phyloP scores from a whole-genome alignment of 2,329 filamentous ascomycete genomes.

The Dendrostoma leiphaemia region DNA sequence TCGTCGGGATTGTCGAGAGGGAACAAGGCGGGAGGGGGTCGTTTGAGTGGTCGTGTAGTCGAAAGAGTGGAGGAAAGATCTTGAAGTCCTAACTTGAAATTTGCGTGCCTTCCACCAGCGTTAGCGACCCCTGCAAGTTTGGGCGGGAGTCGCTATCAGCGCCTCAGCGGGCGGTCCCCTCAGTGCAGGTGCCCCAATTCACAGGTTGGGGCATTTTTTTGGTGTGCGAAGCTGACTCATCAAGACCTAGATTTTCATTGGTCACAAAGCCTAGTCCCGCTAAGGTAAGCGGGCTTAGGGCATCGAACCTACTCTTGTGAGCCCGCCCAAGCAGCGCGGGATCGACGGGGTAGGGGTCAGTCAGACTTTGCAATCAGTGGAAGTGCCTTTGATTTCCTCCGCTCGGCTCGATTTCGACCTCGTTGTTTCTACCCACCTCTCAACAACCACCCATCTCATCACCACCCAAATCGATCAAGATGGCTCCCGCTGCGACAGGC shows the following conservation, averaged over 20 bases:
- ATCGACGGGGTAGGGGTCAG: neutral
- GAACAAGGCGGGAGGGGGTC: slow-evolving; percentile 5
- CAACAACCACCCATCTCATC: slow-evolving; percentile 25
- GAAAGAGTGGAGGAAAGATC: slow-evolving; percentile 10
- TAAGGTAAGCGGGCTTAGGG: slow-evolving; percentile 2
- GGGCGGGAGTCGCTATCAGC: no score
- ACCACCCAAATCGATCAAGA: slow-evolving; percentile 37
- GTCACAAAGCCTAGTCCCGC: neutral
- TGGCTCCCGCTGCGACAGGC: slow-evolving; percentile 55
- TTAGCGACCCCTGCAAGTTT: slow-evolving; percentile 1
- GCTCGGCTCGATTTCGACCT: slow-evolving; percentile 10
- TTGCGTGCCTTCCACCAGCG: slow-evolving; percentile 12
- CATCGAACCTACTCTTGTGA: slow-evolving; percentile 1
- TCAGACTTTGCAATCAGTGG: slow-evolving; percentile 25
- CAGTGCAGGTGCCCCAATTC: neutral
- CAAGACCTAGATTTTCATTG: neutral
- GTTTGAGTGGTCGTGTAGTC: slow-evolving; percentile 13
- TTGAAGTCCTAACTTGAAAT: slow-evolving; percentile 15
- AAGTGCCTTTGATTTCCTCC: slow-evolving; percentile 20
- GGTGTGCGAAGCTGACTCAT: slow-evolving; percentile 8
- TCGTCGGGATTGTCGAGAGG: slow-evolving; percentile 13
- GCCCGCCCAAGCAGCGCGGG: neutral
- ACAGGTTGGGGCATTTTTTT: slow-evolving; percentile 3
- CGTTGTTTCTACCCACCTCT: slow-evolving; percentile 6
- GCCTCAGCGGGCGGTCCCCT: no score